Evolutionary conservation across 441 rosid genomes (phyloP), one percentile per base, ranked within the genome.

Genomic region (Gossypium davidsonii): DNA sequence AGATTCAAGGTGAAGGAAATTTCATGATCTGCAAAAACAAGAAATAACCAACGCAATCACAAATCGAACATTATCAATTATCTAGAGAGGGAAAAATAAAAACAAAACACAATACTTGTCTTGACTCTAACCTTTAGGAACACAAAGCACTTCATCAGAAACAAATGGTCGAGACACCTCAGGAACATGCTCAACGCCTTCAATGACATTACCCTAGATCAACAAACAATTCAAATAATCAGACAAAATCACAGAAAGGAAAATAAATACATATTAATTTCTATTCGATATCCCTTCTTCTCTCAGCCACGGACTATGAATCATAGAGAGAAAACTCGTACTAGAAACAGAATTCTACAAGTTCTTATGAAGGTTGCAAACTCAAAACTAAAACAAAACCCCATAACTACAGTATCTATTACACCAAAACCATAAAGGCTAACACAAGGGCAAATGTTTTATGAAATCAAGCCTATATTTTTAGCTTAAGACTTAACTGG

Each of bases 1-100:
- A 96, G 95, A 77, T 84, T 87, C 85, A 96, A 84, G 3, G 81
- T 71, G 75, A 91, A 87, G 60, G 99, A 93, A 76, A 85, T 90
- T 83, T 91, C 95, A 76, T 83, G 86, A 11, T 82, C 96, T 91
- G 85, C 77, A 39, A 55, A 76, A 64, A 74, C 72, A 85, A 25
- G 48, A 81, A 71, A 65, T 31, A 66, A 69, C 2, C 9, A 76
- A 59, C 28, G 70, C n/a, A 49, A n/a, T 15, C 55, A 67, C 26
- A 58, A 58, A 74, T 3, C 5, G 56, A 62, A 64, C 67, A 12
- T 25, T 20, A 69, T 56, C 63, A 67, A 70, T 76, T 12, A 68
- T 52, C 60, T 15, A n/a, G 15, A 52, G 60, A 51, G 15, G 48
- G 8, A 28, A 51, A 44, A 14, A 23, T 6, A 25, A 63, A 17